Percentiles rank a stretch among this genome's conserved stretches.
These are phyloP conservation scores for Chalciporus sp. DNA, from an alignment of 1,284 basidiomycete genomes.

Conservation along the genomic window DNA sequence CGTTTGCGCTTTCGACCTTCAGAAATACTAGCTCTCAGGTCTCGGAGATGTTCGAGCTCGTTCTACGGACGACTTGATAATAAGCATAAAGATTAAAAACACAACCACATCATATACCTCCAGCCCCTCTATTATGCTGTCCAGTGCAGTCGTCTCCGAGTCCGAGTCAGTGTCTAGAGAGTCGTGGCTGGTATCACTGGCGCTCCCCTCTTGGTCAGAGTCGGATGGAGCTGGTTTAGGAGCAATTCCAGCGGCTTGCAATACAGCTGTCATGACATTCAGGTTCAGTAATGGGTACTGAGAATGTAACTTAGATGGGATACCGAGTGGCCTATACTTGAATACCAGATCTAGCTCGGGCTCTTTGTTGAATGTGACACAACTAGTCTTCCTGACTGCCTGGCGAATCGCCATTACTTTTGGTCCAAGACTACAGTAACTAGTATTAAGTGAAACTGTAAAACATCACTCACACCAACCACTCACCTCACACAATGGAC, in stretches of 20 bases:
- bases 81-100: background rate
- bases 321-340: conserved; percentile 20
- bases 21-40: background rate
- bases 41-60: conserved; percentile 16
- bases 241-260: conserved; percentile 22
- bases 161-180: background rate
- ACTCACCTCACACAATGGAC: conserved; percentile 17
- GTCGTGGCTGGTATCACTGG: too few relatives aligned
- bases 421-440: conserved; percentile 7
- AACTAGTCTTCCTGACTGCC: background rate
- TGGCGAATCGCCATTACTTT: too few relatives aligned
- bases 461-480: too few relatives aligned
- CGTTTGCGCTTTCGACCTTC: conserved; percentile 15
- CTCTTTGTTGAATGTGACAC: background rate
- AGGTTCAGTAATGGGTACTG: too few relatives aligned
- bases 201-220: background rate
- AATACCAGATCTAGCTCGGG: conserved; percentile 17
- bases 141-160: too few relatives aligned
- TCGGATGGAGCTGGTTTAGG: conserved; percentile 3
- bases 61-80: conserved; percentile 6
- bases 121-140: conserved; percentile 6
- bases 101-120: conserved; percentile 8
- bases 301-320: background rate
- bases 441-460: too few relatives aligned
- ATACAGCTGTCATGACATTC: conserved; percentile 14